Base-by-base conservation (phyloP, 2,329 filamentous ascomycete species). In the Hirsutella minnesotensis region DNA sequence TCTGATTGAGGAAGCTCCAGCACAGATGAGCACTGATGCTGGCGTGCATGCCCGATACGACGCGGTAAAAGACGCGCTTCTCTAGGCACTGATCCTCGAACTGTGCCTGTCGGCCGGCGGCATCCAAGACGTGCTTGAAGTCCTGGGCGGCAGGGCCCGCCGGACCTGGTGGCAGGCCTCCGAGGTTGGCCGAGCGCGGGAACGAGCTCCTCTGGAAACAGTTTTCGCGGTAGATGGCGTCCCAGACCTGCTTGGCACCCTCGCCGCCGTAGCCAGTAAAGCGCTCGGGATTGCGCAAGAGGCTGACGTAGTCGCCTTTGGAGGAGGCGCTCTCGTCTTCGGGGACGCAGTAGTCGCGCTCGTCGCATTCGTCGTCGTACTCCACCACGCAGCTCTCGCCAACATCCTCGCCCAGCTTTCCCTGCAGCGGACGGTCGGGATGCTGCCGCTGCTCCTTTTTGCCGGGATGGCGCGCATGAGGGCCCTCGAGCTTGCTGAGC, bases 321-420 rank as follows among this genome's bases (percentile, higher is more conserved):
- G 77, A 83, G 40, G 74, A 73, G 7, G 83, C 80, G 55, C 85
- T 86, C 66, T 96, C 89, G 58, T 98, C 92, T 54, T 98, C 92
- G 1, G 88, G 87, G 4, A 96, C 79, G 64, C 92, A 98, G 63
- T 96, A 98, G 60, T 98, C 92, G 50, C 92, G 78, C 52, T 95
- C 85, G 65, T 96, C 90, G 63, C 88, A 95, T 63, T 95, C 90
- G 56, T 95, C 90, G 56, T 96, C 90, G 58, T 94, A 94, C 66
- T 98, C 92, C 16, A 96, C 82, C 38, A 98, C 88, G 60, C 92
- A 98, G 61, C 86, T 95, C 68, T 98, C 92, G 41, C 86, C 88
- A 0, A 95, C 90, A 44, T 82, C 69, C 41, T 89, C 86, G 38
- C 92, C 92, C 9, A 98, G 66, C 53, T 81, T 74, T 15, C 90